Percentiles rank a stretch among this genome's conserved stretches.
Conservation (phyloP, 2,329 filamentous ascomycete species). For the Pseudogymnoascus sp. region DNA sequence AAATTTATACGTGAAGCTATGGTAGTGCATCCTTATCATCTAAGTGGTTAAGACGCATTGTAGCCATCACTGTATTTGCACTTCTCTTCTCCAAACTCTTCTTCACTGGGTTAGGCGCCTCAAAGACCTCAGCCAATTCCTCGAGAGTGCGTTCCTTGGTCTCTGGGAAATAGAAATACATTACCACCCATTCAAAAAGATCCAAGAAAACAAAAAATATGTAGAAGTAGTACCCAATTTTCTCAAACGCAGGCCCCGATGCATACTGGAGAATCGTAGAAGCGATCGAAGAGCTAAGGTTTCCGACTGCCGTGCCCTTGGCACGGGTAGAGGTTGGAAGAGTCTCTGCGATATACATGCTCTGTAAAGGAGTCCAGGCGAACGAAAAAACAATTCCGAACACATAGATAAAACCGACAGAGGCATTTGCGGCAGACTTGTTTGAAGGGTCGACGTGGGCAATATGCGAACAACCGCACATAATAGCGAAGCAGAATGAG, state of each 20-base stretch:
- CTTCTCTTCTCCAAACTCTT: slow-evolving; percentile 29
- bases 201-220: slow-evolving; percentile 29
- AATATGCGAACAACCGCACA: slow-evolving; percentile 19
- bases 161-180: slow-evolving; percentile 46
- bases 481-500: slow-evolving; percentile 36
- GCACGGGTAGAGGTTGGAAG: slow-evolving; percentile 38
- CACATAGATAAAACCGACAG: slow-evolving; percentile 45
- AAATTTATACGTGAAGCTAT: slow-evolving; percentile 1
- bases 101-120: slow-evolving; percentile 39
- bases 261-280: slow-evolving; percentile 32
- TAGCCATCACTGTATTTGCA: slow-evolving; percentile 38
- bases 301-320: slow-evolving; percentile 36
- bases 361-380: slow-evolving; percentile 43
- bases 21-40: slow-evolving; percentile 22
- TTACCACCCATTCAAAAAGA: slow-evolving; percentile 32
- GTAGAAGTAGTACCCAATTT: slow-evolving; percentile 32
- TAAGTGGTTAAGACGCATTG: slow-evolving; percentile 28
- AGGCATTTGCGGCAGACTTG: slow-evolving; percentile 34
- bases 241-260: slow-evolving; percentile 31
- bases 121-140: slow-evolving; percentile 48
- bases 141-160: slow-evolving; percentile 49
- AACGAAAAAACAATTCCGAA: slow-evolving; percentile 46
- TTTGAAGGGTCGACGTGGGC: slow-evolving; percentile 11
- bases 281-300: slow-evolving; percentile 34
- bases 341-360: slow-evolving; percentile 43